Base-by-base conservation (phyloP, 768 basidiomycete genomes). In the Crepidotus variabilis region DNA sequence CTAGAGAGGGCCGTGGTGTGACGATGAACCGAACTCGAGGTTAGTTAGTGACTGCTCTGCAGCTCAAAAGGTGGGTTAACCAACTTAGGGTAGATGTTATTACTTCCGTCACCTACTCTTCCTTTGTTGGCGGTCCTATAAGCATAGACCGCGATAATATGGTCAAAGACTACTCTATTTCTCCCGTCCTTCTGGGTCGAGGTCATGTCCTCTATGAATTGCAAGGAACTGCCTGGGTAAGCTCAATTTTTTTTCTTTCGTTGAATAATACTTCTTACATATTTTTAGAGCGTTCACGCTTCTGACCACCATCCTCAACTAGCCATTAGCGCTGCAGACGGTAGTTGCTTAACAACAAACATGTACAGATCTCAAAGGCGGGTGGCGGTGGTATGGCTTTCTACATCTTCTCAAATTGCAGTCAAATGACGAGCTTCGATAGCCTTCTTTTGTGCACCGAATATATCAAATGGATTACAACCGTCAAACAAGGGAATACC, bases 301-400 rank as follows among this genome's bases (percentile, higher is more conserved):
- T 96, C 94, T 0, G 90, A 96, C 47, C 88, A 87, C 64, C 96
- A 98, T 63, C 87, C 93, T 5, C 91, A 94, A 67, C 71, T 96
- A 3, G 90, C 88, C 0, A 81, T 88, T 13, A 90, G 87, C 6
- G 85, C 88, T 6, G 84, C 91, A 0, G 96, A 98, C 70, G 96
- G 96, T 0, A 76, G 85, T 0, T 88, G 87, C 60, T 75, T 78
- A 43, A 93, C 88, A 2, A 90, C 87, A 6, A 92, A 92, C 63
- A 75, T 80, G 46, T 72, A 91, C 32, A 76, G 84, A 53, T 80
- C 85, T 0, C 86, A 89, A 46, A 75, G 88, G 60, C 87, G 88
- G 48, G 88, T 88, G 13, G 75, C 80, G 1, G 87, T 90, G 47
- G 90, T 92, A 66, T 57, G 88, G 74, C 28, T 24, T 55, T 35